Conservation (phyloP, 495 filamentous ascomycete species). For the Monascus purpureus region DNA sequence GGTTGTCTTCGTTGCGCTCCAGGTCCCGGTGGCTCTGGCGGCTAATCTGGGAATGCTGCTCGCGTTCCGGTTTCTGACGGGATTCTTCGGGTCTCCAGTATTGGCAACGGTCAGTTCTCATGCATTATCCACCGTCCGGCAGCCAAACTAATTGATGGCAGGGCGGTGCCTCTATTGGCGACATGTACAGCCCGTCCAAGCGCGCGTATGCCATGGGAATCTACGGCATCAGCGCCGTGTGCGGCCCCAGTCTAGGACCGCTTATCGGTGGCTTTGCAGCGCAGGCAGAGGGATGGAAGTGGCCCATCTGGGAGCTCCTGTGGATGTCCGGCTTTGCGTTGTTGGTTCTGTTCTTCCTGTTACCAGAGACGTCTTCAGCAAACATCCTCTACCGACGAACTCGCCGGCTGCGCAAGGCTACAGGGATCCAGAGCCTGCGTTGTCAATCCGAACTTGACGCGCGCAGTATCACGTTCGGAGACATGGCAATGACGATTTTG, state of each 20-base stretch:
- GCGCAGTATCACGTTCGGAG: constrained; percentile 20
- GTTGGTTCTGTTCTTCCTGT: constrained; percentile 29
- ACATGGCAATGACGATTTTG: constrained; percentile 21
- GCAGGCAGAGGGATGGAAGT: constrained; percentile 39
- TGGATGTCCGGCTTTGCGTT: constrained; percentile 30
- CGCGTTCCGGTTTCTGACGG: constrained; percentile 36
- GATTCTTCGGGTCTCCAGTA: constrained; percentile 32
- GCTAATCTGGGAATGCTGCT: constrained; percentile 32
- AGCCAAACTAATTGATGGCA: too few species aligned
- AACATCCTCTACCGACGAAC: constrained; percentile 41
- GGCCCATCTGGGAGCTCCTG: constrained; percentile 36
- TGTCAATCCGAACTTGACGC: constrained; percentile 32
- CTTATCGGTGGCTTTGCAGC: constrained; percentile 48
- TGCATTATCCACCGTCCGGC: too few species aligned
- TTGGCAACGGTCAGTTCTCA: too few species aligned
- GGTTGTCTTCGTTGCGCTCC: constrained; percentile 32
- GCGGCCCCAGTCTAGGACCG: constrained; percentile 41
- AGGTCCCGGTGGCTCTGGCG: constrained; percentile 28
- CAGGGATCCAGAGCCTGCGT: constrained; percentile 18
- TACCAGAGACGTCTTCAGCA: constrained; percentile 38
- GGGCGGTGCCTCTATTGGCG: constrained; percentile 28
- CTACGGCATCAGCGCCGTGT: constrained; percentile 27
- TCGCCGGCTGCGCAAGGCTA: constrained; percentile 28
- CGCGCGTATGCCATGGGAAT: constrained; percentile 32
- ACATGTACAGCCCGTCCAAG: constrained; percentile 27